phyloP scores from a whole-genome alignment of 768 basidiomycete genomes.

The Amanita pallidorosea region DNA sequence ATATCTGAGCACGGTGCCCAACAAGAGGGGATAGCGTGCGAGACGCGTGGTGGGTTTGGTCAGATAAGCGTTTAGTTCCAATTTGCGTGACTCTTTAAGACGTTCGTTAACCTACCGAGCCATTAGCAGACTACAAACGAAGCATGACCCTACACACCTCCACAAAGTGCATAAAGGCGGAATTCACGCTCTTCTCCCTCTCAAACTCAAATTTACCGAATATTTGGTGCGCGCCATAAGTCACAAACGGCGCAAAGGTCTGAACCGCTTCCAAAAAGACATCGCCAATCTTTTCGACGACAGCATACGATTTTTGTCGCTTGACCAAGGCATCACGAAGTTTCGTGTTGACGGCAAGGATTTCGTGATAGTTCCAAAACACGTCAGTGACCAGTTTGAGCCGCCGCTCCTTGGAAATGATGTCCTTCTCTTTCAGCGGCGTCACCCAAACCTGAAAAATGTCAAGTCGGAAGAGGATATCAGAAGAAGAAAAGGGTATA shows the following conservation, averaged over 20 bases:
- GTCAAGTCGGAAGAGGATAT: neutral
- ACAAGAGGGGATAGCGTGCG: conserved; percentile 89
- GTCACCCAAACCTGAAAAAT: conserved; percentile 73
- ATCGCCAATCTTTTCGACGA: conserved; percentile 89
- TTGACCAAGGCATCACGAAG: conserved; percentile 92
- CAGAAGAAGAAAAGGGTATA: neutral
- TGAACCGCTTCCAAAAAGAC: conserved; percentile 81
- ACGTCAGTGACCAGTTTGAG: conserved; percentile 87
- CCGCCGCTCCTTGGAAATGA: conserved; percentile 67
- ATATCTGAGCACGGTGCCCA: conserved; percentile 87
- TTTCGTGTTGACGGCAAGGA: conserved; percentile 82
- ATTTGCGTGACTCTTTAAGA: conserved; percentile 87
- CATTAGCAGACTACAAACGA: neutral
- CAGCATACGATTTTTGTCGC: conserved; percentile 89
- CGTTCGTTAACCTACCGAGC: conserved; percentile 73
- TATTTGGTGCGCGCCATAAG: conserved; percentile 92
- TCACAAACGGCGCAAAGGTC: conserved; percentile 86
- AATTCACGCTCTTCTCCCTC: conserved; percentile 92
- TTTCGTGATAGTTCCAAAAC: conserved; percentile 96
- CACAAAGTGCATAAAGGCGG: conserved; percentile 89
- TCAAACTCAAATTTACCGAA: conserved; percentile 99
- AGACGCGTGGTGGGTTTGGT: conserved; percentile 97
- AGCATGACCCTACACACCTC: conserved; percentile 49
- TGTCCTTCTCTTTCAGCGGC: conserved; percentile 62
- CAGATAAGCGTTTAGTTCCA: conserved; percentile 94